Evolutionary conservation across 495 filamentous ascomycete species (phyloP).

Genomic region (Neurospora sp.): DNA sequence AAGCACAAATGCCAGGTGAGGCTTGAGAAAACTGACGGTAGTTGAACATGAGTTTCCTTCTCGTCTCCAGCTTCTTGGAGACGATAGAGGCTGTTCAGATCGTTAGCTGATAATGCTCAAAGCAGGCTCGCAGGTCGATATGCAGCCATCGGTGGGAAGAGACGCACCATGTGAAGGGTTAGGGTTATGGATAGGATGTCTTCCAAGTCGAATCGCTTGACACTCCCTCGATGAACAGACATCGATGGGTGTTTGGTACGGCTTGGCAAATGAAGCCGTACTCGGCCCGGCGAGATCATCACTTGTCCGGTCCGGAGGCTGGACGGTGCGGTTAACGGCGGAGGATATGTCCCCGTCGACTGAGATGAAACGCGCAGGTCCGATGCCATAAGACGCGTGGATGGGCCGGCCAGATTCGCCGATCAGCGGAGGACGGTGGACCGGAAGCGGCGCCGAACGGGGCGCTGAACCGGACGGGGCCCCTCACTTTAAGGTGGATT

Average conservation of each 20-base stretch:
- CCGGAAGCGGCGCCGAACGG: neutral
- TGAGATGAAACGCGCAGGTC: neutral
- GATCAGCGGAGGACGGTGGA: neutral
- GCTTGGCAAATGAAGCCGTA: neutral
- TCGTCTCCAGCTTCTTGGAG: neutral
- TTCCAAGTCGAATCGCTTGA: too few species aligned
- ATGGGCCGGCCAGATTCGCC: neutral
- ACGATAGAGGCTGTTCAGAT: neutral
- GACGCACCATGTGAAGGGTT: neutral
- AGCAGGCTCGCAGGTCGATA: neutral
- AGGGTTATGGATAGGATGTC: neutral
- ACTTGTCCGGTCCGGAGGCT: neutral
- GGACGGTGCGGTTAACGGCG: neutral
- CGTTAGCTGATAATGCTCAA: neutral
- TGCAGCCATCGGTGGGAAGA: neutral
- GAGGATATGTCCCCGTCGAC: neutral
- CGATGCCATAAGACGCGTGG: neutral
- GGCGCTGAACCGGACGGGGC: neutral
- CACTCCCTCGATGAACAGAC: neutral
- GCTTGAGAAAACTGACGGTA: neutral
- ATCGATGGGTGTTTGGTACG: neutral
- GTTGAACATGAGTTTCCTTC: neutral
- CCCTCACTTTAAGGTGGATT: neutral
- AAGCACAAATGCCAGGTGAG: neutral
- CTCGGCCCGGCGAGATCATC: neutral